Conservation (phyloP, 2,329 filamentous ascomycete genomes). For the Venturia effusa region DNA sequence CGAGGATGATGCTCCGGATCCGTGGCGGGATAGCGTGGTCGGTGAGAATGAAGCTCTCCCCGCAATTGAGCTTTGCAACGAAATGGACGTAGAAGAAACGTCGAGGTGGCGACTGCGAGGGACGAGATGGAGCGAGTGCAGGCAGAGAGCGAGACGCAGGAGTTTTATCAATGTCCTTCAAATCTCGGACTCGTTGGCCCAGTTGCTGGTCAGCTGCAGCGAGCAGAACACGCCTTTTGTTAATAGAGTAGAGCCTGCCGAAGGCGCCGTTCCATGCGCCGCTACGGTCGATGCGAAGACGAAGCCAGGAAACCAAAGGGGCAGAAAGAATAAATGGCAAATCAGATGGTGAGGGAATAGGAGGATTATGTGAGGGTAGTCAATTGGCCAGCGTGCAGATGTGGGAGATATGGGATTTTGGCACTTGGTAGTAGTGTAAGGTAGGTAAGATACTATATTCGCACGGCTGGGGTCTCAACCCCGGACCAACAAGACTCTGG, state of each 20-base stretch:
- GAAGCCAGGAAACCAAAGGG: background rate
- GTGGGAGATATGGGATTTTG: background rate
- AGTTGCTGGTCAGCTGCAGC: conserved; percentile 5
- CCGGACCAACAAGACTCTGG: background rate
- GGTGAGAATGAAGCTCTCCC: background rate
- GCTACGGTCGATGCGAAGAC: background rate
- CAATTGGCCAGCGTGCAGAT: background rate
- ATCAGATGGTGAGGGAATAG: background rate
- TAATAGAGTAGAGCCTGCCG: conserved; percentile 6
- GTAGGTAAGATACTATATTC: too few species aligned
- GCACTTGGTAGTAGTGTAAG: too few species aligned
- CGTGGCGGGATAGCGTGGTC: background rate
- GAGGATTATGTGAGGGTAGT: too few species aligned
- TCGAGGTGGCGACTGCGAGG: background rate
- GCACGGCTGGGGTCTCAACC: background rate
- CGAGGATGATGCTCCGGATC: background rate
- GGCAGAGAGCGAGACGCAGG: background rate
- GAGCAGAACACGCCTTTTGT: background rate
- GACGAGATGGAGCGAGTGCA: background rate
- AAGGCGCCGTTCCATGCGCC: background rate
- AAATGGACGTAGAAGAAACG: background rate
- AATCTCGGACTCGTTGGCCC: conserved; percentile 5
- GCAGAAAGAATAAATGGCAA: background rate
- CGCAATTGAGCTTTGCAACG: background rate
- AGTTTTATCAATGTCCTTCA: background rate